These are phyloP conservation scores for Phialocephala sp. DNA, from an alignment of 2,329 filamentous ascomycete genomes.

Conservation along the genomic window DNA sequence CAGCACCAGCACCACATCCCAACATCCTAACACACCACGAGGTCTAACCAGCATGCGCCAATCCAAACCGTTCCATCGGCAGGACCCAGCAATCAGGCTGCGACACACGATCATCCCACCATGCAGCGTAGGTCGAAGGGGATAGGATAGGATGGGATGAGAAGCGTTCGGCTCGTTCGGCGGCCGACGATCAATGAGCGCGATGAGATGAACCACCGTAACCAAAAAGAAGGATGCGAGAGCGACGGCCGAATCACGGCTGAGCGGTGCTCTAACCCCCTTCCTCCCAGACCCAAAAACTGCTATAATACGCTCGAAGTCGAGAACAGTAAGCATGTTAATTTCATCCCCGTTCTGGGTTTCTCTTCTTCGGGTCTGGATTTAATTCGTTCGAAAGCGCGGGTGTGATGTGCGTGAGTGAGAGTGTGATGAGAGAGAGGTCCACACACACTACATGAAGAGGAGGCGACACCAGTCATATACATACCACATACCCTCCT, in stretches of 20 bases:
- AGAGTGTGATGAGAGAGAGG: not conserved
- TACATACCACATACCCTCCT: not conserved
- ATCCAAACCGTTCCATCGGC: not conserved
- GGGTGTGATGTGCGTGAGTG: not conserved
- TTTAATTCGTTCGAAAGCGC: not conserved
- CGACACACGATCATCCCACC: not conserved
- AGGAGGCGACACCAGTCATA: not conserved
- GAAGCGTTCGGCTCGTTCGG: not conserved
- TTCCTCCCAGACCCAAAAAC: too few relatives aligned
- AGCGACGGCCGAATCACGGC: conserved; percentile 4
- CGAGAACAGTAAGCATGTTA: not conserved
- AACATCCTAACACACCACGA: not conserved
- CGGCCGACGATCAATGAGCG: not conserved
- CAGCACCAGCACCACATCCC: not conserved
- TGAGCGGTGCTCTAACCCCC: not conserved
- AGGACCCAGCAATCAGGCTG: not conserved
- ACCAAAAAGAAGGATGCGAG: too few relatives aligned
- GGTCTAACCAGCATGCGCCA: not conserved
- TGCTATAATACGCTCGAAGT: too few relatives aligned
- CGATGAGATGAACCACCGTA: not conserved
- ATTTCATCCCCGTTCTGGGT: not conserved
- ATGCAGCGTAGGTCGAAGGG: not conserved
- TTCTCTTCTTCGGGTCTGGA: not conserved
- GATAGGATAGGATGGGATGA: not conserved
- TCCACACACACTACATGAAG: not conserved